Evolutionary conservation across 306 rosid genomes (phyloP), one percentile per base, ranked within the genome.

Genomic region (Mimosa bimucronata): DNA sequence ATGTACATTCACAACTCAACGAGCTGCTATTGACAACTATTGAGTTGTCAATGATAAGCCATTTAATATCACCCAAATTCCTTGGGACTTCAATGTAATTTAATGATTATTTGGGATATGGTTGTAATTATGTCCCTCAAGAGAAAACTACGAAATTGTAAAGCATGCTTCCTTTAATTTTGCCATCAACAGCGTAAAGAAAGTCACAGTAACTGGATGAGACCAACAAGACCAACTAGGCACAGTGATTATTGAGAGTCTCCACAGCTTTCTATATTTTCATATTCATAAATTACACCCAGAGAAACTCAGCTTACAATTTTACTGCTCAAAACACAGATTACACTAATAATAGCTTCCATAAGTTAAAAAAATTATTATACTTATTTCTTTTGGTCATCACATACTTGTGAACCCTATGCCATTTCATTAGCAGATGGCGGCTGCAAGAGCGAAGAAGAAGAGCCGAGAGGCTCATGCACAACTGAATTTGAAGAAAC

Each of bases 401-500:
- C 78, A 74, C 60, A 67, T 34, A 25, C 78, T 78, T 50, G 66
- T 67, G 79, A 21, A 46, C 52, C 57, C 71, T 79, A 71, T 21
- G 81, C 66, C 48, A 75, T 87, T 73, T 84, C 73, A 78, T 80
- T 77, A 55, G 90, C 57, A 26, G 88, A 12, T 73, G 95, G 91
- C 82, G 95, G 91, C 83, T 88, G 91, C 88, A 89, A 75, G 52
- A 93, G 85, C n/a, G 94, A 74, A 28, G 98, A 91, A 64, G 98
- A 73, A 29, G 97, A 71, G 55, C 90, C 90, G 18, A 90, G 80
- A 50, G 98, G 97, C 85, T 96, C 97, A 58, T 93, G 99, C 79
- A 96, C 94, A 10, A 96, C 99, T 2, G 97, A 90, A 81, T 89
- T 89, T 52, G 99, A 86, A 79, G 94, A 89, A 78, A 93, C 86